Base-by-base conservation (phyloP, 2,329 filamentous ascomycete genomes). In the Phoma sp. region DNA sequence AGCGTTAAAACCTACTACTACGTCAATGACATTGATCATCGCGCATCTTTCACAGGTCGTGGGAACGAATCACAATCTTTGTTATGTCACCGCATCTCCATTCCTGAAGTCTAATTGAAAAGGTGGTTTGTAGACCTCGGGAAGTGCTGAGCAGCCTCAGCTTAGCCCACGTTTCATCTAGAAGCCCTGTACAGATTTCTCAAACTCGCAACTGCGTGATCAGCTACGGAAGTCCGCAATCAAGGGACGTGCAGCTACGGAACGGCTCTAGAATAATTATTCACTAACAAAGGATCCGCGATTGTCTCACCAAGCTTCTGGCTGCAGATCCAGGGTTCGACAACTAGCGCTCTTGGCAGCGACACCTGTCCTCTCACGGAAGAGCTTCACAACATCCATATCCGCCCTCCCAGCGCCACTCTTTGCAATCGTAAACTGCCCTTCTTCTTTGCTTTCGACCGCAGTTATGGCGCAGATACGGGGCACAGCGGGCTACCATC, bases 401-500 rank as follows among this genome's bases (percentile, higher is more conserved):
- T 47, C 54, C 58, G 59, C 59, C 65, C 66, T 65, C 60, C 50
- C 56, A 58, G 58, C 67, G 59, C 57, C 61, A 61, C 63, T 57
- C 49, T 45, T 57, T 57, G 49, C 55, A 43, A 57, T 54, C 52
- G 48, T 55, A 53, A 57, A 42, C 51, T 57, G 52, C 45, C 47
- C 43, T 46, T 66, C 59, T 61, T 50, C 52, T 60, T 58, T 45
- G 54, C 40, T 45, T 55, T 58, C 57, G 32, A 51, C 53, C 52
- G 51, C 61, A 68, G 72, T 44, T 62, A 85, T 85, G 82, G 80
- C 83, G 65, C 82, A 84, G 69, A 85, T 85, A 72, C 76, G 83
- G 72, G 83, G 83, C 60, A 86, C 83, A 36, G 88, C 90, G 70
- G 89, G 89, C 77, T 96, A 96, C 79, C 90, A 93, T 79, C 85